Conservation (phyloP, 768 basidiomycete genomes). For the Postia placenta region DNA sequence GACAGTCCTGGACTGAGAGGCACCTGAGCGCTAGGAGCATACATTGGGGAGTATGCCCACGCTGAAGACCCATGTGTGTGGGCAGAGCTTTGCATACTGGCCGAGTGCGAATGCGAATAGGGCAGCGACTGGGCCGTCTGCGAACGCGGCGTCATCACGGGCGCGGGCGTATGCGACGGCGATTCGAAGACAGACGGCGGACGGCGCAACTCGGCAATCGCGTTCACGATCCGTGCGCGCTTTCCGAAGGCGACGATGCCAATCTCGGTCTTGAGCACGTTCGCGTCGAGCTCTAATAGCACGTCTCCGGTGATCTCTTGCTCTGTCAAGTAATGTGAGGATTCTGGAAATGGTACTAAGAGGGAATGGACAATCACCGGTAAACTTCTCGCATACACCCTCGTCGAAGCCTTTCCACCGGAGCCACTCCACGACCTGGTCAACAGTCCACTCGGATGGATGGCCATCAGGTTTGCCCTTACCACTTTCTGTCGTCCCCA, state of each 20-base stretch:
- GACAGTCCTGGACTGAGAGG: constrained; percentile 12
- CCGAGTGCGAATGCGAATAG: constrained; percentile 28
- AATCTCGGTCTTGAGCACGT: constrained; percentile 87
- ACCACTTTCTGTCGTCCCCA: constrained; percentile 13
- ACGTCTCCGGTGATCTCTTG: constrained; percentile 99
- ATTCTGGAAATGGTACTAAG: not conserved
- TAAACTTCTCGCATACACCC: constrained; percentile 79
- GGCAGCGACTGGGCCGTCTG: constrained; percentile 19
- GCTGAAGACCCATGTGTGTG: constrained; percentile 18
- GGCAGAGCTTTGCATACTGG: constrained; percentile 31
- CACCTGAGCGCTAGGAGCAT: constrained; percentile 8
- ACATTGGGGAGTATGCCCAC: constrained; percentile 12
- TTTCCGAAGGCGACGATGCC: constrained; percentile 94
- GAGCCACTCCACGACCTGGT: constrained; percentile 88
- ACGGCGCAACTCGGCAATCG: constrained; percentile 80
- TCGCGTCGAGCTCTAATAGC: constrained; percentile 87
- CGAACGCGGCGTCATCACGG: constrained; percentile 15
- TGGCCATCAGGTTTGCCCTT: constrained; percentile 29
- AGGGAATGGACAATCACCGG: constrained; percentile 44
- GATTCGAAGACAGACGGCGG: constrained; percentile 59
- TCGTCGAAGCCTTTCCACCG: constrained; percentile 80
- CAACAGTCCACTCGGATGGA: constrained; percentile 78
- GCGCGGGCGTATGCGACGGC: constrained; percentile 24
- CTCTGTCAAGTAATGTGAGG: constrained; percentile 43
- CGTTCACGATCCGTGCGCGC: constrained; percentile 87